Evolutionary conservation across 768 basidiomycete species (phyloP).

Genomic region (Hypsizygus marmoreus): DNA sequence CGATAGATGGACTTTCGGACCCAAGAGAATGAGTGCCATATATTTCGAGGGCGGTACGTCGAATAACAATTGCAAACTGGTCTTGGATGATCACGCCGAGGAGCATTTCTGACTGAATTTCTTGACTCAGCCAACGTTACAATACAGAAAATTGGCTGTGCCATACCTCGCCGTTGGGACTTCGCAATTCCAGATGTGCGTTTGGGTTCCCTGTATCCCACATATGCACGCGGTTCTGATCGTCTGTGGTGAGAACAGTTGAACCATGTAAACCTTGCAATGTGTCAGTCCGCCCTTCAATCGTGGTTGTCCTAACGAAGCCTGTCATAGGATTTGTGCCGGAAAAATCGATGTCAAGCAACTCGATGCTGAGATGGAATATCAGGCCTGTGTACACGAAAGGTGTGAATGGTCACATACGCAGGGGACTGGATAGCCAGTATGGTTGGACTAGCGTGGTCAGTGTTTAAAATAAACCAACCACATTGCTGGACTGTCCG

Average conservation of each 20-base stretch:
- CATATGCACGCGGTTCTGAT: conserved; percentile 32
- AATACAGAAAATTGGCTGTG: neutral
- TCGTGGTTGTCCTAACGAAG: conserved; percentile 32
- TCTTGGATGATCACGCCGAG: conserved; percentile 44
- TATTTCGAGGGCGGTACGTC: conserved; percentile 41
- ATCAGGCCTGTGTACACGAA: neutral
- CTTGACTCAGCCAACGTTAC: too few relatives aligned
- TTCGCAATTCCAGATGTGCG: conserved; percentile 36
- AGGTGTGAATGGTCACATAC: conserved; percentile 24
- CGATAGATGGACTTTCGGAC: conserved; percentile 25
- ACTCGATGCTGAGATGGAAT: conserved; percentile 36
- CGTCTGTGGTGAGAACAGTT: conserved; percentile 37
- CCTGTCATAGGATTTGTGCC: conserved; percentile 34
- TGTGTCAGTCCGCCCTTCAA: conserved; percentile 28
- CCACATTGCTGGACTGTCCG: conserved; percentile 36
- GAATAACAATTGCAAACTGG: conserved; percentile 47
- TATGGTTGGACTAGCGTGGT: conserved; percentile 29
- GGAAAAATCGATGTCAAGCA: conserved; percentile 41
- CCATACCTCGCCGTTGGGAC: conserved; percentile 30
- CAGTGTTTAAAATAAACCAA: conserved; percentile 50
- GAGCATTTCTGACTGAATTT: conserved; percentile 38
- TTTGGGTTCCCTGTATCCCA: conserved; percentile 36
- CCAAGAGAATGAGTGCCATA: conserved; percentile 37
- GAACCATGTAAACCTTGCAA: conserved; percentile 38
- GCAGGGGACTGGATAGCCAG: conserved; percentile 46